These are phyloP conservation scores for Craspedostauros australis DNA, from an alignment of 108 stramenopile genomes.

Conservation along the genomic window DNA sequence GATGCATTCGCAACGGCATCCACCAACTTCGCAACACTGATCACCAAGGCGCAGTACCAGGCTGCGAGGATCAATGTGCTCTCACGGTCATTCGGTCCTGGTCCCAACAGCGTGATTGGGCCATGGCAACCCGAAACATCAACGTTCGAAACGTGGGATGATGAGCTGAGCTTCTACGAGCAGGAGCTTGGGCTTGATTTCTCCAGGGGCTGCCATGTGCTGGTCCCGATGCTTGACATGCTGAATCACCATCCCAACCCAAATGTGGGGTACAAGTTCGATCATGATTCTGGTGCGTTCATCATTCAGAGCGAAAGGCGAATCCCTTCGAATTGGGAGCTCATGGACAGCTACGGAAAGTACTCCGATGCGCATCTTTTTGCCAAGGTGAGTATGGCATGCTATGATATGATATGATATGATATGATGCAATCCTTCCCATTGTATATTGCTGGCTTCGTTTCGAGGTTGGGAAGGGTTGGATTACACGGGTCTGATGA, in stretches of 20 bases:
- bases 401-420: too few species aligned
- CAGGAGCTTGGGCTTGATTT: slow-evolving; percentile 21
- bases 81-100: slow-evolving; percentile 60
- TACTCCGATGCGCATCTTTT: slow-evolving; percentile 73
- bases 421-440: too few species aligned
- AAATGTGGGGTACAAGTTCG: slow-evolving; percentile 46
- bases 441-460: too few species aligned
- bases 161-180: slow-evolving; percentile 33
- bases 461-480: too few species aligned
- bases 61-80: slow-evolving; percentile 63
- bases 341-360: slow-evolving; percentile 74
- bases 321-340: slow-evolving; percentile 22
- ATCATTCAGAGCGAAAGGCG: slow-evolving; percentile 28
- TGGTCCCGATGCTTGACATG: slow-evolving; percentile 81
- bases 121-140: too few species aligned
- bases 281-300: slow-evolving; percentile 37
- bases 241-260: slow-evolving; percentile 76
- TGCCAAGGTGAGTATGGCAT: too few species aligned
- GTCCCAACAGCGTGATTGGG: slow-evolving; percentile 7
- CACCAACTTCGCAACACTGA: slow-evolving; percentile 28
- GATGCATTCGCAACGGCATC: slow-evolving; percentile 44
- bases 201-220: slow-evolving; percentile 49
- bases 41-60: slow-evolving; percentile 43
- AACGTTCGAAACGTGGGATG: too few species aligned
- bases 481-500: too few species aligned